Evolutionary conservation across 2,329 filamentous ascomycete genomes (phyloP).

Genomic region (Cytospora chrysosperma): DNA sequence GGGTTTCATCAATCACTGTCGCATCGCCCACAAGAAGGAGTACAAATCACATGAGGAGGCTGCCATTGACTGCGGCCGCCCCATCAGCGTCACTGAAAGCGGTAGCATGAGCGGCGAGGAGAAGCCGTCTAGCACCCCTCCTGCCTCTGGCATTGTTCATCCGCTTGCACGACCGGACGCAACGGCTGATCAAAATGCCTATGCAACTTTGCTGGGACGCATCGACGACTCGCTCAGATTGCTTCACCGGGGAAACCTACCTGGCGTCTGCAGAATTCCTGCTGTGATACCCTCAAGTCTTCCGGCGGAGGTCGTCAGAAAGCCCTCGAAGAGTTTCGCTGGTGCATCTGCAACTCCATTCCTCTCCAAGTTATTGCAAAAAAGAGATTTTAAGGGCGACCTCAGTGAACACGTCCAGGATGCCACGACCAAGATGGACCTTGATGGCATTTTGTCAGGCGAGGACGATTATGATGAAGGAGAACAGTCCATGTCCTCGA

Average conservation of each 20-base stretch:
- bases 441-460: constrained; percentile 49
- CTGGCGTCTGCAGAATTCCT: constrained; percentile 48
- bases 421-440: constrained; percentile 53
- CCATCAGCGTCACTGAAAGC: constrained; percentile 68
- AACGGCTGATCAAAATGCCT: constrained; percentile 53
- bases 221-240: constrained; percentile 54
- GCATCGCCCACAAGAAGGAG: constrained; percentile 88
- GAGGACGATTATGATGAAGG: constrained; percentile 56
- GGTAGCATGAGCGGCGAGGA: constrained; percentile 47
- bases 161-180: constrained; percentile 59
- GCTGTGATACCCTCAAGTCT: constrained; percentile 28
- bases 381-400: constrained; percentile 60
- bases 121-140: constrained; percentile 31
- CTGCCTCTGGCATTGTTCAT: constrained; percentile 56
- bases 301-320: constrained; percentile 29
- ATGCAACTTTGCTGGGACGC: constrained; percentile 48
- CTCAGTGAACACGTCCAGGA: constrained; percentile 58
- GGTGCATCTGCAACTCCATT: constrained; percentile 62
- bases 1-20: constrained; percentile 99
- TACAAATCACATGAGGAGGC: constrained; percentile 97
- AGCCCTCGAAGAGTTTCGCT: constrained; percentile 43
- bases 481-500: constrained; percentile 35
- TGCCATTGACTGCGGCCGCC: constrained; percentile 80
- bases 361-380: constrained; percentile 64
- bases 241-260: constrained; percentile 52